Evolutionary conservation across 805 yeast species (phyloP).

Genomic region (Monosporozyma siamensis): DNA sequence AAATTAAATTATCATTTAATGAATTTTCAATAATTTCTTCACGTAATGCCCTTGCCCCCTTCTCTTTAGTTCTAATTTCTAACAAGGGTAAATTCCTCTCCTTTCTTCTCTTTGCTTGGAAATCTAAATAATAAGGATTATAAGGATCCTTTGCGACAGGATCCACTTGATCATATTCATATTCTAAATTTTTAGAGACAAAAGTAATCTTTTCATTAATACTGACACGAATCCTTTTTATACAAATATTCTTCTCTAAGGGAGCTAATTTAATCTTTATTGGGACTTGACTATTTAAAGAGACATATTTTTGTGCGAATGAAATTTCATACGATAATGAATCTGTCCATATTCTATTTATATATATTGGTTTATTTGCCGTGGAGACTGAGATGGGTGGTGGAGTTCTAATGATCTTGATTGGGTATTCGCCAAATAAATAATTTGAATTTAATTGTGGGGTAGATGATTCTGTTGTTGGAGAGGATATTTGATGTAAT

Average conservation of each 20-base stretch:
- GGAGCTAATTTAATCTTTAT: conserved; percentile 63
- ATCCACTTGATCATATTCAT: conserved; percentile 47
- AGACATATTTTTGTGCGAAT: conserved; percentile 59
- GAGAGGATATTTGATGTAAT: conserved; percentile 10
- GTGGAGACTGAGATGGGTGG: conserved; percentile 34
- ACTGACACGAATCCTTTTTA: conserved; percentile 59
- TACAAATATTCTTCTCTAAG: conserved; percentile 47
- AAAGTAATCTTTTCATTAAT: conserved; percentile 60
- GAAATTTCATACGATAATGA: conserved; percentile 62
- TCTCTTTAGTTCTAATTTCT: conserved; percentile 54
- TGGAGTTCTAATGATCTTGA: conserved; percentile 35
- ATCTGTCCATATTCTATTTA: conserved; percentile 69
- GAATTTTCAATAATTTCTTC: conserved; percentile 48
- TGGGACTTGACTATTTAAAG: conserved; percentile 51
- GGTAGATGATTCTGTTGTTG: not conserved
- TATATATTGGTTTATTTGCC: conserved; percentile 64
- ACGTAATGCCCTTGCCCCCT: conserved; percentile 43
- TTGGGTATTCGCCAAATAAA: conserved; percentile 25
- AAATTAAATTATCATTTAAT: conserved; percentile 50
- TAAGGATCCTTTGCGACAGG: conserved; percentile 29
- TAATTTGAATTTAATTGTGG: conserved; percentile 5
- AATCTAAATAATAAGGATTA: conserved; percentile 30
- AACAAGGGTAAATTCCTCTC: conserved; percentile 53
- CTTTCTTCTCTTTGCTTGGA: conserved; percentile 25
- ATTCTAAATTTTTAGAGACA: conserved; percentile 45